Base-by-base conservation (phyloP, 495 filamentous ascomycete genomes). In the Cercophora newfieldiana region DNA sequence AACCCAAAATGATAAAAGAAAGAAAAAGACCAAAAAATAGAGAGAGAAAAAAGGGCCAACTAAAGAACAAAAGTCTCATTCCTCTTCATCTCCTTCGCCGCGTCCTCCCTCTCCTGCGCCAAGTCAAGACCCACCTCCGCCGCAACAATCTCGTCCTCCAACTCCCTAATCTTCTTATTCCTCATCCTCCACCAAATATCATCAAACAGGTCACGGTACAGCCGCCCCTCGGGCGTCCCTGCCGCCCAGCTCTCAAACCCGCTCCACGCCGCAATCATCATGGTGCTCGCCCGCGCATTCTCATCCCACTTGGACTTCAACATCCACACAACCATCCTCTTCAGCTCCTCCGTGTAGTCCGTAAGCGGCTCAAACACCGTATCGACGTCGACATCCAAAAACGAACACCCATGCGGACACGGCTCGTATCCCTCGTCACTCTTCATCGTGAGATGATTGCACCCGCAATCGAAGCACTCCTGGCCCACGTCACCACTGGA, bases 121-220 rank as follows among this genome's bases (percentile, higher is more conserved):
- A 44, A 2, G 10, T 44, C 37, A 16, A 44, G 2, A 4, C 37
- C 37, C 37, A 4, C 12, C 37, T 44, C 37, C 10, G 12, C 10
- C 12, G 37, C 37, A 44, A 14, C 37, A 8, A 14, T 16, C 37
- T 5, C 37, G 18, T 44, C 37, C 10, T 44, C 37, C 37, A 14
- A 2, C 37, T 44, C 37, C 37, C 18, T 44, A 2, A 5, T 4
- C 10, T 8, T 16, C 37, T 14, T 16, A 14, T 75, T 75, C 12
- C 65, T 24, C 68, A 62, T 55, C 49, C 72, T 58, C 12, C 64
- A 63, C 62, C 48, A 49, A 10, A 72, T 67, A 37, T 76, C 74
- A 18, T 81, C 76, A 31, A 60, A 69, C 12, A 71, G 33, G 65
- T 78, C 77, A 16, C 66, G 58, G 55, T 69, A 71, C 12, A 68